Conservation (phyloP, 78 protist species). For the Guillardia theta region DNA sequence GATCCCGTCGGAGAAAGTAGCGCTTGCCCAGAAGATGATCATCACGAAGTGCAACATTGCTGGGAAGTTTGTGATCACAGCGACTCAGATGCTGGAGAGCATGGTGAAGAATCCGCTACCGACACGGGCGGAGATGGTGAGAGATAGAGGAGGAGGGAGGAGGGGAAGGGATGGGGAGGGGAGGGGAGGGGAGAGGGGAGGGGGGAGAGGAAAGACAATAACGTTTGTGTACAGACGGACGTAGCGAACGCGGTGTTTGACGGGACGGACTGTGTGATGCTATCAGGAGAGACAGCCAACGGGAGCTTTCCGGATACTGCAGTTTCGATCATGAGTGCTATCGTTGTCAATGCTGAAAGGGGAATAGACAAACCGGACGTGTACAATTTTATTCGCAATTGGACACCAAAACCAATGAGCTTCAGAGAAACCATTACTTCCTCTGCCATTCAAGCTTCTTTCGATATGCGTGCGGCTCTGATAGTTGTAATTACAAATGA, state of each 20-base stretch:
- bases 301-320: conserved; percentile 65
- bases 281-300: conserved; percentile 75
- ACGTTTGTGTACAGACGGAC: no score
- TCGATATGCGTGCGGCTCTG: not conserved
- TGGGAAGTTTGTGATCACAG: conserved; percentile 70
- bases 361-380: not conserved
- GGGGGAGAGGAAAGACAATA: no score
- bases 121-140: conserved; percentile 92
- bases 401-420: conserved; percentile 3
- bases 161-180: no score
- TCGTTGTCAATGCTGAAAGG: conserved; percentile 44
- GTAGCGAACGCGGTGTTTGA: conserved; percentile 75
- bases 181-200: no score
- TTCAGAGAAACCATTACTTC: not conserved
- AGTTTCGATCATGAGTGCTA: conserved; percentile 38
- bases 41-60: conserved; percentile 68
- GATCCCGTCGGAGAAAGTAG: conserved; percentile 74
- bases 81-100: conserved; percentile 80
- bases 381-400: not conserved
- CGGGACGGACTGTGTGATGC: conserved; percentile 76
- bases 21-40: conserved; percentile 84
- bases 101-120: conserved; percentile 88
- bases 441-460: not conserved
- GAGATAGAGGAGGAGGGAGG: no score
- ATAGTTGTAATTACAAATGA: conserved; percentile 49